These are phyloP conservation scores for Suillus clintonianus DNA, from an alignment of 768 basidiomycete genomes.

Conservation along the genomic window DNA sequence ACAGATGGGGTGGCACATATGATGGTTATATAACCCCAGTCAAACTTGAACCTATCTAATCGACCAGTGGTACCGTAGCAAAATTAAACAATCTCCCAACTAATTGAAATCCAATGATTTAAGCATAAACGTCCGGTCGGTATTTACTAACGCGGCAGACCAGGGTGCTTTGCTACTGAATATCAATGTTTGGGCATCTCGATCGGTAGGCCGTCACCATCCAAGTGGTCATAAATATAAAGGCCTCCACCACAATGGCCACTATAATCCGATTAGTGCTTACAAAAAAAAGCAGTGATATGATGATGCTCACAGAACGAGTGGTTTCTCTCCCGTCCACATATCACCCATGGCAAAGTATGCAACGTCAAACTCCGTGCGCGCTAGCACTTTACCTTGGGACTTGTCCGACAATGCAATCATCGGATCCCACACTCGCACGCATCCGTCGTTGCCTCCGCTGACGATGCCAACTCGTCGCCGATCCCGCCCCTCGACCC, in stretches of 20 bases:
- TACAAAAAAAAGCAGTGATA: background rate
- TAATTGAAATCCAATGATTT: background rate
- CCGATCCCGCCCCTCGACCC: conserved; percentile 46
- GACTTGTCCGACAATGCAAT: conserved; percentile 35
- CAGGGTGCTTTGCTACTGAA: background rate
- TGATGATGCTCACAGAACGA: conserved; percentile 56
- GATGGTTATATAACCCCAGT: too few species aligned
- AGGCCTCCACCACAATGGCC: conserved; percentile 53
- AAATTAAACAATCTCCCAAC: background rate
- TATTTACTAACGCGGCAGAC: background rate
- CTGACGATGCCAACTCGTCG: conserved; percentile 52
- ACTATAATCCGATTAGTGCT: conserved; percentile 25
- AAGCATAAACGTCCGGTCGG: background rate
- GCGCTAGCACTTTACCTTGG: conserved; percentile 54
- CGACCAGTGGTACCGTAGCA: background rate
- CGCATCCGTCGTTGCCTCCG: conserved; percentile 70
- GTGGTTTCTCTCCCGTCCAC: conserved; percentile 49
- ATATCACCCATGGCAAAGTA: conserved; percentile 61
- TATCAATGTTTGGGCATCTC: background rate
- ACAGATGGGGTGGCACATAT: background rate
- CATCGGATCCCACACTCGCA: conserved; percentile 66
- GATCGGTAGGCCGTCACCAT: conserved; percentile 17
- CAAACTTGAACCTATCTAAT: background rate
- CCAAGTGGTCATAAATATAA: conserved; percentile 42
- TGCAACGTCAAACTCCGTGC: conserved; percentile 57